These are phyloP conservation scores for Sugiyamaella americana DNA, from an alignment of 805 yeast species.

Conservation along the genomic window DNA sequence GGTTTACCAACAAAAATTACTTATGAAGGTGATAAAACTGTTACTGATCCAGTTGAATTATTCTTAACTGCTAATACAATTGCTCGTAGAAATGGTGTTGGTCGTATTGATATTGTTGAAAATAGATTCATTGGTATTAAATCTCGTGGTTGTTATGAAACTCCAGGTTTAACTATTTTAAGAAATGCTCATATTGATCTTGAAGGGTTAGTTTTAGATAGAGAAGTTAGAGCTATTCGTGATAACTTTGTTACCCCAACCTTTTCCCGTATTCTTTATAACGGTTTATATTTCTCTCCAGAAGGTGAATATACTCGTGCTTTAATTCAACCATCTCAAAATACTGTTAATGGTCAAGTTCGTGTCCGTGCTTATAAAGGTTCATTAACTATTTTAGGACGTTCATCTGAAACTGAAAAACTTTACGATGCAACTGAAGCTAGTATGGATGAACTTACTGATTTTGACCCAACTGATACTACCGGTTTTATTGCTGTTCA, in stretches of 20 bases:
- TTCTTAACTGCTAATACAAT: slow-evolving; percentile 88
- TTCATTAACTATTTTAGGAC: slow-evolving; percentile 73
- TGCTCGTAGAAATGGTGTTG: slow-evolving; percentile 99
- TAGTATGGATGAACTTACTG: slow-evolving; percentile 98
- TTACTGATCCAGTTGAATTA: slow-evolving; percentile 85
- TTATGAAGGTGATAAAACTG: slow-evolving; percentile 50
- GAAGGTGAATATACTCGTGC: slow-evolving; percentile 92
- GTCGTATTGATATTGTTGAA: slow-evolving; percentile 98
- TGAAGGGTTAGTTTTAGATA: slow-evolving; percentile 94
- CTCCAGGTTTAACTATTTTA: slow-evolving; percentile 94
- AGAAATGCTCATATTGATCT: slow-evolving; percentile 92
- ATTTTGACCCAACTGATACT: slow-evolving; percentile 95
- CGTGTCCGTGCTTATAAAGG: slow-evolving; percentile 95
- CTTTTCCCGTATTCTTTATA: slow-evolving; percentile 85
- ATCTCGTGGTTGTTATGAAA: slow-evolving; percentile 99
- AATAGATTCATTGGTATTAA: slow-evolving; percentile 98
- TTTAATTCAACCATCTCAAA: slow-evolving; percentile 81
- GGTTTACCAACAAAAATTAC: slow-evolving; percentile 84
- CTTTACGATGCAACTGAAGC: slow-evolving; percentile 97
- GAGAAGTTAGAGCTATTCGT: slow-evolving; percentile 96
- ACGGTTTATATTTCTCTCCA: slow-evolving; percentile 97
- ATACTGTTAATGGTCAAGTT: slow-evolving; percentile 92
- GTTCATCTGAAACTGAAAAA: slow-evolving; percentile 93
- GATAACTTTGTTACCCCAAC: slow-evolving; percentile 92
- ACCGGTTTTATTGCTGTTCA: slow-evolving; percentile 97